Base-by-base conservation (phyloP, 2,329 filamentous ascomycete genomes). In the Cladorrhinum sp. region DNA sequence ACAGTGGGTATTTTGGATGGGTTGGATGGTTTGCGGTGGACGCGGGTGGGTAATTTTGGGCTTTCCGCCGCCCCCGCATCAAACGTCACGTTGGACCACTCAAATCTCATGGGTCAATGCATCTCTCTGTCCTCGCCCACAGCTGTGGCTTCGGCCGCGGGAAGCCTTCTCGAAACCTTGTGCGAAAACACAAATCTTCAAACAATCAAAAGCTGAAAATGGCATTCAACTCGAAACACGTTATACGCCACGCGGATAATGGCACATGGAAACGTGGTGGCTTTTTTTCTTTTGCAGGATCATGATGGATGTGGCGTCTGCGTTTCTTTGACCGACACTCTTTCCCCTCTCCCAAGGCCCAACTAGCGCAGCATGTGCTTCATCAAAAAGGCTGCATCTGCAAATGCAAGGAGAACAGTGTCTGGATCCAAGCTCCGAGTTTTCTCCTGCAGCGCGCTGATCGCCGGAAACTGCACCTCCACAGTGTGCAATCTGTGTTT, bases 41-140 rank as follows among this genome's bases (percentile, higher is more conserved):
- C 12, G 22, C 20, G 16, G 41, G 24, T 57, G 45, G 32, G 27
- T 55, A 48, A 56, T 56, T 56, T 49, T 56, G 53, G 38, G 23
- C 49, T 50, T 50, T 50, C 53, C 53, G 53, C 36, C 53, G 36
- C 38, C 53, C 53, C 53, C 22, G 36, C n/a, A 49, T 32, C 38
- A 27, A 45, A 45, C 41, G 41, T 45, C 41, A 45, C 41, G 41
- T 22, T 45, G 41, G 41, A 45, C 41, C 41, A 18, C 41, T 45
- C n/a, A 18, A 45, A 45, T 45, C 41, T 45, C 41, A 7, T 45
- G 18, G 41, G 41, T 45, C 18, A 18, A 22, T 45, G 41, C 41
- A 22, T 45, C n/a, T n/a, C n/a, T n/a, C n/a, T n/a, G n/a, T n/a
- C 6, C 36, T n/a, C 36, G 36, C 10, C 25, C 25, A 29, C 25